Evolutionary conservation across 2,329 filamentous ascomycete genomes (phyloP).

Genomic region (Neofusicoccum umdonicola): DNA sequence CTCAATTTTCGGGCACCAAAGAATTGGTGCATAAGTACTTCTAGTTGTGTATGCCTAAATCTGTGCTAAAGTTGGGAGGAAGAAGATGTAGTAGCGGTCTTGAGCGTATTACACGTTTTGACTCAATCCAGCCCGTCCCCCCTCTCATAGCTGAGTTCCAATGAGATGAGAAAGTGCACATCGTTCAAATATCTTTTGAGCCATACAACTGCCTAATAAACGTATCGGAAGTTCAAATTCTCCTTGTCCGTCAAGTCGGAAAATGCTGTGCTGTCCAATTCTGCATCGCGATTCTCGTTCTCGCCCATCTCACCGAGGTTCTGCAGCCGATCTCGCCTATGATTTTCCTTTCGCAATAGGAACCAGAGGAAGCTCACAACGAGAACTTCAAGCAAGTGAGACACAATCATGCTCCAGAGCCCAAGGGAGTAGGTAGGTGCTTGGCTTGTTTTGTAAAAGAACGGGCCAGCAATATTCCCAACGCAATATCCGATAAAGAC

Average conservation of each 20-base stretch:
- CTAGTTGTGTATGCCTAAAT: too few relatives aligned
- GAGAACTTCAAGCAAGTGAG: slow-evolving; percentile 26
- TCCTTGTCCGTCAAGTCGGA: slow-evolving; percentile 37
- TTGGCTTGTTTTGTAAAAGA: slow-evolving; percentile 40
- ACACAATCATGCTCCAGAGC: slow-evolving; percentile 26
- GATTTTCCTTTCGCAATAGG: slow-evolving; percentile 34
- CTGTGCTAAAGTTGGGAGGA: too few relatives aligned
- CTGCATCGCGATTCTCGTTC: slow-evolving; percentile 3
- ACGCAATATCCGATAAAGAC: slow-evolving; percentile 47
- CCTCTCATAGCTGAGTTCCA: too few relatives aligned
- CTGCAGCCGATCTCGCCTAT: slow-evolving; percentile 25
- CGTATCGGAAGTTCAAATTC: slow-evolving; percentile 25
- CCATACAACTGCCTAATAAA: neutral
- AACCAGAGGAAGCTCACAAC: slow-evolving; percentile 31
- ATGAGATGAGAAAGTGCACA: too few relatives aligned
- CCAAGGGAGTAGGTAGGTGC: slow-evolving; percentile 35
- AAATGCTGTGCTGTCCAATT: slow-evolving; percentile 32
- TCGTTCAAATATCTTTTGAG: too few relatives aligned
- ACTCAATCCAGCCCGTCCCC: too few relatives aligned
- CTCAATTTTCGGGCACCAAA: too few relatives aligned
- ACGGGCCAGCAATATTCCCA: slow-evolving; percentile 42
- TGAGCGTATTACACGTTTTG: too few relatives aligned
- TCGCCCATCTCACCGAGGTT: neutral
- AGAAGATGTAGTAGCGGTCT: too few relatives aligned
- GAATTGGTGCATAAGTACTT: too few relatives aligned